These are phyloP conservation scores for Vachellia pachyceras DNA, from an alignment of 306 rosid genomes.

Conservation along the genomic window DNA sequence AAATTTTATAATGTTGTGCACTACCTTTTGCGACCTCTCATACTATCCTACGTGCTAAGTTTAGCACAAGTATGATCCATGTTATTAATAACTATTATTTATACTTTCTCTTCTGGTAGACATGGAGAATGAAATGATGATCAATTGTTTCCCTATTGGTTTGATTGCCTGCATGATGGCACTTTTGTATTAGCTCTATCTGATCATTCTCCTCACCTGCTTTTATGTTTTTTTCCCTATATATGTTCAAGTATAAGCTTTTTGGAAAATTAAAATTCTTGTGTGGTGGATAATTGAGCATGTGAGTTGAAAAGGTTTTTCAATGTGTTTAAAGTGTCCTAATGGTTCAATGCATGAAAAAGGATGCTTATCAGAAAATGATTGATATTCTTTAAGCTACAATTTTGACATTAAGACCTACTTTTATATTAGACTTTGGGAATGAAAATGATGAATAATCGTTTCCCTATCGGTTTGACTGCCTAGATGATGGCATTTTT, in stretches of 20 bases:
- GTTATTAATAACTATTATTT: no score
- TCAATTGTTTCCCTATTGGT: conserved; percentile 49
- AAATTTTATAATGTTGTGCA: not conserved
- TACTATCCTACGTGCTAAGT: not conserved
- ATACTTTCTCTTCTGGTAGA: no score
- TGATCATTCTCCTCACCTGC: conserved; percentile 40
- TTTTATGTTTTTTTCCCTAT: not conserved
- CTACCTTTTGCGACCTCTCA: not conserved
- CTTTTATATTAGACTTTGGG: conserved; percentile 1
- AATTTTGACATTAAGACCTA: not conserved
- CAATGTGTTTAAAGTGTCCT: not conserved
- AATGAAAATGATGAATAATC: conserved; percentile 43
- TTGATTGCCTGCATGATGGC: conserved; percentile 55
- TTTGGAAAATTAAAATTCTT: not conserved
- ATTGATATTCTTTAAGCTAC: not conserved
- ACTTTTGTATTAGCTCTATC: conserved; percentile 54
- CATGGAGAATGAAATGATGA: conserved; percentile 45
- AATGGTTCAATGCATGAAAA: not conserved
- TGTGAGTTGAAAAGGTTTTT: not conserved
- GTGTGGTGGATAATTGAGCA: not conserved
- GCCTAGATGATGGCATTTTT: conserved; percentile 49
- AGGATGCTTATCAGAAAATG: not conserved
- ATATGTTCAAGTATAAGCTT: not conserved
- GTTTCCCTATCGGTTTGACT: conserved; percentile 59
- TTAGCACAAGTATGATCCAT: not conserved